phyloP scores from a whole-genome alignment of 2,329 filamentous ascomycete species.

The Dryadomyces sulphureus region DNA sequence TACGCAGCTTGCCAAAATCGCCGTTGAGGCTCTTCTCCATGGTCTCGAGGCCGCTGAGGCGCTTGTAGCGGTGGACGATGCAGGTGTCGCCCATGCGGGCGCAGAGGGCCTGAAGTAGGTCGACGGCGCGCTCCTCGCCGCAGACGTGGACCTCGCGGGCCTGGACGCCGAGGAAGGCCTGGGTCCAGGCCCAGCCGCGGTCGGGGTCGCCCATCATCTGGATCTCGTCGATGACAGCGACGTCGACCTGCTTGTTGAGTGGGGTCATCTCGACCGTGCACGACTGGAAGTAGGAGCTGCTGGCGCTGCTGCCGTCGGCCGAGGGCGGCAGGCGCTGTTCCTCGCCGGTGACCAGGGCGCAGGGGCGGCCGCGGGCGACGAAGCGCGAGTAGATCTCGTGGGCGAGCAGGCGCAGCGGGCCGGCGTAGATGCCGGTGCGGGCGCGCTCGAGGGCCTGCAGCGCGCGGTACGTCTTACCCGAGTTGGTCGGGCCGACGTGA shows the following conservation, averaged over 20 bases:
- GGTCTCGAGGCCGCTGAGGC: conserved; percentile 63
- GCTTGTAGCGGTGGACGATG: conserved; percentile 67
- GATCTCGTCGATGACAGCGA: conserved; percentile 95
- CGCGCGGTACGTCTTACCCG: conserved; percentile 93
- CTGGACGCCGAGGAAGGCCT: conserved; percentile 73
- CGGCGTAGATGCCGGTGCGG: conserved; percentile 58
- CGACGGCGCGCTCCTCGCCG: conserved; percentile 71
- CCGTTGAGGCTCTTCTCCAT: conserved; percentile 48
- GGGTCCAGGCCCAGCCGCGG: conserved; percentile 89
- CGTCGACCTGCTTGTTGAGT: conserved; percentile 48
- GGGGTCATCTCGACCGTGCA: conserved; percentile 88
- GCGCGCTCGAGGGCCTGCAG: conserved; percentile 65
- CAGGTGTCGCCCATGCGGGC: conserved; percentile 69
- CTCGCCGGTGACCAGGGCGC: conserved; percentile 79
- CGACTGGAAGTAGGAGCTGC: conserved; percentile 48
- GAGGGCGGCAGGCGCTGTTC: conserved; percentile 56
- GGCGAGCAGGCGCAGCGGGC: conserved; percentile 74
- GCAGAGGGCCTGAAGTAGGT: conserved; percentile 64
- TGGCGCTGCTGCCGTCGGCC: conserved; percentile 15
- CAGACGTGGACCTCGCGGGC: conserved; percentile 87
- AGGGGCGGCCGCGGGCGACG: conserved; percentile 58
- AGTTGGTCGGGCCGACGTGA: conserved; percentile 94
- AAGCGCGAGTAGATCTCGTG: conserved; percentile 92
- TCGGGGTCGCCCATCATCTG: conserved; percentile 80
- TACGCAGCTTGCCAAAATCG: conserved; percentile 52